Conservation (phyloP, 2,329 filamentous ascomycete species). For the Colletotrichum gloeosporioides region DNA sequence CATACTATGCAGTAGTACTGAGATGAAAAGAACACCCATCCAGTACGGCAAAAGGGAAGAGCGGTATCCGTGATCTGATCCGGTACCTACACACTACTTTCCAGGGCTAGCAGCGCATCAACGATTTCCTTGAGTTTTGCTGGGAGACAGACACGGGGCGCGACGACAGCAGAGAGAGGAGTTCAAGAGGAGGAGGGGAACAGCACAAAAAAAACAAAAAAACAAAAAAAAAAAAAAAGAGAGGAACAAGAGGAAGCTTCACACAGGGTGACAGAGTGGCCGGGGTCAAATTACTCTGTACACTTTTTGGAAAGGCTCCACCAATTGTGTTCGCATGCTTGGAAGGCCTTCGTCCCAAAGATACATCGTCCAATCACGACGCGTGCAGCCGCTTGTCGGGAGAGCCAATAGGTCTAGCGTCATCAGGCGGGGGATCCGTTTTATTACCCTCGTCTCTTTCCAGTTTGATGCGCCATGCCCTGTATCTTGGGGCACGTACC, state of each 20-base stretch:
- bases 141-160: neutral
- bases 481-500: neutral
- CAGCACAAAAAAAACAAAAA: neutral
- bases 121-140: neutral
- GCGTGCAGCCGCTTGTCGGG: neutral
- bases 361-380: constrained; percentile 12
- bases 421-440: neutral
- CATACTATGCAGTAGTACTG: no score
- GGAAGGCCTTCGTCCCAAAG: constrained; percentile 2
- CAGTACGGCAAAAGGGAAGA: neutral
- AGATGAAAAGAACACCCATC: neutral
- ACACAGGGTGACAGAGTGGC: no score
- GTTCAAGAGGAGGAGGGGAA: neutral
- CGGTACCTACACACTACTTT: neutral
- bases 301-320: neutral
- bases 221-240: neutral
- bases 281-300: constrained; percentile 9
- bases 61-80: neutral
- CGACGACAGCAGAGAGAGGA: neutral
- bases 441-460: neutral
- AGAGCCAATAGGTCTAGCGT: constrained; percentile 2
- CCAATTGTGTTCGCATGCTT: constrained; percentile 3
- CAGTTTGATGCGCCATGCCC: neutral
- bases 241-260: no score
- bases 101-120: neutral